A percentile compares a stretch with the other conserved stretches of the same genome.
phyloP scores from a whole-genome alignment of 148 eudicot genomes.

The Heliamphora exappendiculata region DNA sequence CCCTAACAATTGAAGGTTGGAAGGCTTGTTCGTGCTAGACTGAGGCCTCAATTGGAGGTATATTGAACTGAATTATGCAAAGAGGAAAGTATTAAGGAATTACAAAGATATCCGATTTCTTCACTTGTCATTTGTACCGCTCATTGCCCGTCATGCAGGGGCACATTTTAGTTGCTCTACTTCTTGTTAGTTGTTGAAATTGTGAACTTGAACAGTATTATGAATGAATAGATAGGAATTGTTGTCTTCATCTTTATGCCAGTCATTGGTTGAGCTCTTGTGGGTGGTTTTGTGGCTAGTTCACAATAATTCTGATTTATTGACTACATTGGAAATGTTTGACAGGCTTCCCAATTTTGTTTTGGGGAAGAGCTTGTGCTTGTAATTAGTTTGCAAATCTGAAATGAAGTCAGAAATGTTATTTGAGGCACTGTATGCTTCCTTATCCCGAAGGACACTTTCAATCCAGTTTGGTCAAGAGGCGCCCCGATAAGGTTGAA shows the following conservation, averaged over 20 bases:
- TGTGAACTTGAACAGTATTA: slow-evolving; percentile 5
- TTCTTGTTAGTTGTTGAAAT: slow-evolving; percentile 6
- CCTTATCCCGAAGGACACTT: background rate
- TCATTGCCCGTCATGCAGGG: background rate
- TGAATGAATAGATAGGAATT: background rate
- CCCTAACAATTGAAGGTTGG: background rate
- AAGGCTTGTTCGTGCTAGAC: slow-evolving; percentile 5
- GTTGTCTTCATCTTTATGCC: background rate
- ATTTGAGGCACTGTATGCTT: background rate
- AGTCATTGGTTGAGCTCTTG: background rate
- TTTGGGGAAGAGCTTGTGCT: slow-evolving; percentile 8
- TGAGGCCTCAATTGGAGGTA: slow-evolving; percentile 30
- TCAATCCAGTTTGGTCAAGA: background rate
- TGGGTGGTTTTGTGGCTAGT: background rate
- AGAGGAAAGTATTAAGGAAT: slow-evolving; percentile 17
- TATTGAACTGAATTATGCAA: slow-evolving; percentile 21
- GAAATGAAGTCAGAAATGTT: background rate
- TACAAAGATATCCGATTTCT: slow-evolving; percentile 18
- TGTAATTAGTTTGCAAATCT: background rate
- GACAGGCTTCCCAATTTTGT: slow-evolving; percentile 20
- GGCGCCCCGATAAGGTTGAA: slow-evolving; percentile 7
- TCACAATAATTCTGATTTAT: background rate
- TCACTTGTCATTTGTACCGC: background rate
- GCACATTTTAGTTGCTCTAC: background rate
- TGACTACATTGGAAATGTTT: slow-evolving; percentile 8